Evolutionary conservation across 129 eudicot species (phyloP).

Genomic region (Ambrosia trifida): DNA sequence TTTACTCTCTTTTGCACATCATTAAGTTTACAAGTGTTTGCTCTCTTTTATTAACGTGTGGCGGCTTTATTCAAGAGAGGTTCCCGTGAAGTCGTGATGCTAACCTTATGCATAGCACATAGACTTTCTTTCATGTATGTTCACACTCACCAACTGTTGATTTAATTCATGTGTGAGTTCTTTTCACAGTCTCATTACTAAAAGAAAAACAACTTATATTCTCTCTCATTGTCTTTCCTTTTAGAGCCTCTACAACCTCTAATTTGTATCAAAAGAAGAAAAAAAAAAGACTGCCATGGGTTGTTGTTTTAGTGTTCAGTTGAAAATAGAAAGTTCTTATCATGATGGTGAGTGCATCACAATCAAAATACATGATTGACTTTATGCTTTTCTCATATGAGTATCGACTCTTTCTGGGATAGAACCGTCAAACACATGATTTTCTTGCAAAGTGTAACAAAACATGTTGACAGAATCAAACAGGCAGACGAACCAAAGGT

Average conservation of each 20-base stretch:
- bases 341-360: conserved; percentile 35
- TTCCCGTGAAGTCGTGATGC: conserved; percentile 59
- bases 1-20: no score
- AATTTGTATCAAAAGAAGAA: background rate
- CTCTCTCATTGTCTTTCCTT: conserved; percentile 5
- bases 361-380: no score
- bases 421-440: conserved; percentile 84
- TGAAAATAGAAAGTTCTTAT: conserved; percentile 44
- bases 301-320: conserved; percentile 43
- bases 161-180: conserved; percentile 23
- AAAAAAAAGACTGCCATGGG: conserved; percentile 39
- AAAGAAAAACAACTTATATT: background rate
- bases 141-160: conserved; percentile 44
- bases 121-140: conserved; percentile 20
- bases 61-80: conserved; percentile 21
- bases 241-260: background rate
- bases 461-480: conserved; percentile 62
- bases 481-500: conserved; percentile 63
- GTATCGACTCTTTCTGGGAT: conserved; percentile 82
- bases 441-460: conserved; percentile 75
- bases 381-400: conserved; percentile 57
- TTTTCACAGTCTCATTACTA: conserved; percentile 24
- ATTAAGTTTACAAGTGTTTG: no score
- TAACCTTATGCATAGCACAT: conserved; percentile 26
- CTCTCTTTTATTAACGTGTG: no score